Conservation (phyloP, 2,329 filamentous ascomycete species). For the Fusarium incarnatum region DNA sequence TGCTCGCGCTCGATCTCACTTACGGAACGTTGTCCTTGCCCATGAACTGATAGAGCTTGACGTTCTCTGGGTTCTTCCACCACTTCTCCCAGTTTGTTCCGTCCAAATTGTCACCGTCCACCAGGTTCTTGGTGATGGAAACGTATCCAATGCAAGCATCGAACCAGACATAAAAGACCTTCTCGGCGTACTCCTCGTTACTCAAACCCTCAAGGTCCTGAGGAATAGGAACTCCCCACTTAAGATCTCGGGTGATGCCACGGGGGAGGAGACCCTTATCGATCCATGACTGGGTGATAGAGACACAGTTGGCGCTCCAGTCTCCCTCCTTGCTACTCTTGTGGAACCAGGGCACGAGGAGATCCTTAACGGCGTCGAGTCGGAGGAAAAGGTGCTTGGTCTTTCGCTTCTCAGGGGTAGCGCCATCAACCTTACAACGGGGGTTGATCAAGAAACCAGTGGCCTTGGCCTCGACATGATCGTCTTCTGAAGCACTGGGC, state of each 20-base stretch:
- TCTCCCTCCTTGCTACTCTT: constrained; percentile 78
- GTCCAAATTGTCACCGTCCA: constrained; percentile 60
- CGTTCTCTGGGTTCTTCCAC: constrained; percentile 92
- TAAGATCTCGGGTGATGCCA: constrained; percentile 91
- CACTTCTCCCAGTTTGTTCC: constrained; percentile 86
- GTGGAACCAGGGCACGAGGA: constrained; percentile 82
- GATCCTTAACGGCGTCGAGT: constrained; percentile 82
- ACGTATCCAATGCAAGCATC: constrained; percentile 94
- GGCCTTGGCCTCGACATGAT: constrained; percentile 51
- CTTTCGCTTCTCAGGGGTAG: constrained; percentile 80
- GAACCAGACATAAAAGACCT: constrained; percentile 94
- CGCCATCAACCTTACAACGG: constrained; percentile 89
- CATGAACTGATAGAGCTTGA: constrained; percentile 94
- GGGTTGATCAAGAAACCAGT: constrained; percentile 77
- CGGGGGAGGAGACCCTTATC: constrained; percentile 86
- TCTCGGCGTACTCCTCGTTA: constrained; percentile 65
- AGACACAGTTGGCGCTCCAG: constrained; percentile 80
- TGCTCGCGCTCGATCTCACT: constrained; percentile 50
- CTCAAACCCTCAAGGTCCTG: constrained; percentile 60
- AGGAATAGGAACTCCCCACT: constrained; percentile 80
- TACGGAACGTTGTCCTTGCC: constrained; percentile 76
- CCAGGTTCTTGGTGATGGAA: constrained; percentile 94
- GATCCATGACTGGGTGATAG: constrained; percentile 84
- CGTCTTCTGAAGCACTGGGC: constrained; percentile 49
- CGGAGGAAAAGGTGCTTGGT: constrained; percentile 94